A percentile compares a stretch with the other conserved stretches of the same genome.
Conservation (phyloP, 129 eudicot genomes). For the Flaveria ramosissima region DNA sequence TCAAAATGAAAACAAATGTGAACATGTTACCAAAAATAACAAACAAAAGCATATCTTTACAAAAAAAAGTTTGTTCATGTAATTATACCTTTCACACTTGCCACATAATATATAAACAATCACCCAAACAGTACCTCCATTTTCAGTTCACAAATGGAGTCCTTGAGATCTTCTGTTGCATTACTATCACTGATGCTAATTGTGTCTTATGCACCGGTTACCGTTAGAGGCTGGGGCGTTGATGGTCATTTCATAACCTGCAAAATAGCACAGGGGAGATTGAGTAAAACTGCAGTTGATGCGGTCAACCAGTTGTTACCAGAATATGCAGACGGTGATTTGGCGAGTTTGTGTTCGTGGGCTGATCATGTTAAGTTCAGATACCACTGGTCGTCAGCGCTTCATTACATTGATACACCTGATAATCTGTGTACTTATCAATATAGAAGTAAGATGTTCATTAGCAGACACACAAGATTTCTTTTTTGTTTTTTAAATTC, state of each 20-base stretch:
- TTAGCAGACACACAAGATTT: neutral
- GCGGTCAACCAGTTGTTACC: slow-evolving; percentile 65
- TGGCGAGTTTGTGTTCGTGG: slow-evolving; percentile 72
- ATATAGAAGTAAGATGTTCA: slow-evolving; percentile 46
- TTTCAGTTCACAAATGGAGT: slow-evolving; percentile 39
- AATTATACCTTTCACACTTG: slow-evolving; percentile 29
- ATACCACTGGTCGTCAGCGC: slow-evolving; percentile 77
- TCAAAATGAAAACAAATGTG: slow-evolving; percentile 32
- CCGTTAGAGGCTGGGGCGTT: slow-evolving; percentile 66
- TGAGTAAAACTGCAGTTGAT: slow-evolving; percentile 55
- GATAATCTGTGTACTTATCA: slow-evolving; percentile 77
- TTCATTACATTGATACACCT: slow-evolving; percentile 79
- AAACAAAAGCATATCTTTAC: slow-evolving; percentile 21
- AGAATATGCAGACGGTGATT: slow-evolving; percentile 49
- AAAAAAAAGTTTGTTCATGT: slow-evolving; percentile 19
- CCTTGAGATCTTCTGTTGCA: slow-evolving; percentile 22
- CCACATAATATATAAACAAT: slow-evolving; percentile 14
- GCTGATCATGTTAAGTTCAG: slow-evolving; percentile 72
- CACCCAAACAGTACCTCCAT: neutral
- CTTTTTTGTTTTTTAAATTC: neutral
- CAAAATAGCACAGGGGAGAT: slow-evolving; percentile 67
- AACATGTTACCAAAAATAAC: slow-evolving; percentile 28
- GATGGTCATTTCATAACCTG: slow-evolving; percentile 78
- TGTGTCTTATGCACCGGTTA: slow-evolving; percentile 39
- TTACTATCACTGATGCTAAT: slow-evolving; percentile 27